Conservation (phyloP, 2,329 filamentous ascomycete genomes). For the Stachybotrys elegans region DNA sequence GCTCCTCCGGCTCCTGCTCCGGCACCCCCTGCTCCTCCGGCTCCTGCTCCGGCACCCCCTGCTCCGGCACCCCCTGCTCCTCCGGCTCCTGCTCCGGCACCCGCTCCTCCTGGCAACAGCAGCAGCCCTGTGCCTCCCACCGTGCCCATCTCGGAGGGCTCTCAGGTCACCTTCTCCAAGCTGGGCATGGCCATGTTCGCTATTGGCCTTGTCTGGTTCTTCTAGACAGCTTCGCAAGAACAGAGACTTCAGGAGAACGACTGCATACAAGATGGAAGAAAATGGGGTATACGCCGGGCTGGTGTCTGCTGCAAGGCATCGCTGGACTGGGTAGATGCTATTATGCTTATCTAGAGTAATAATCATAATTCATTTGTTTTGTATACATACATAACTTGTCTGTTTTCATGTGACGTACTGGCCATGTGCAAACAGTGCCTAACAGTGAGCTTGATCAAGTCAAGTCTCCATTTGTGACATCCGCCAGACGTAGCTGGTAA, state of each 20-base stretch:
- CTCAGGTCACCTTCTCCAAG: slow-evolving; percentile 10
- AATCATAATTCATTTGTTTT: no score
- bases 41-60: slow-evolving; percentile 1
- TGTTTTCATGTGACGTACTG: no score
- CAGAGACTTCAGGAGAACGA: neutral
- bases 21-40: slow-evolving; percentile 2
- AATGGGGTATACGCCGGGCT: no score
- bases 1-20: neutral
- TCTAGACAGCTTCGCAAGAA: slow-evolving; percentile 10
- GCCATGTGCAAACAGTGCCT: no score
- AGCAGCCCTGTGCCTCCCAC: slow-evolving; percentile 7
- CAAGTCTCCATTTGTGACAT: no score
- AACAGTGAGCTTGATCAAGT: no score
- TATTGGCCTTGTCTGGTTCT: slow-evolving; percentile 9
- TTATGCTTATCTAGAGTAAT: no score
- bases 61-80: neutral
- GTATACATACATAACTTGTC: no score
- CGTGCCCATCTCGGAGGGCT: slow-evolving; percentile 14
- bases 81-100: neutral
- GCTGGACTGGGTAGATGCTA: no score
- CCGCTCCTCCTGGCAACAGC: neutral
- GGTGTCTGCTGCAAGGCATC: no score
- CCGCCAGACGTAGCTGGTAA: no score
- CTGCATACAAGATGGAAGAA: neutral
- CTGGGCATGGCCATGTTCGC: slow-evolving; percentile 9